Conservation (phyloP, 1,284 basidiomycete species). For the Leucoagaricus sp. region DNA sequence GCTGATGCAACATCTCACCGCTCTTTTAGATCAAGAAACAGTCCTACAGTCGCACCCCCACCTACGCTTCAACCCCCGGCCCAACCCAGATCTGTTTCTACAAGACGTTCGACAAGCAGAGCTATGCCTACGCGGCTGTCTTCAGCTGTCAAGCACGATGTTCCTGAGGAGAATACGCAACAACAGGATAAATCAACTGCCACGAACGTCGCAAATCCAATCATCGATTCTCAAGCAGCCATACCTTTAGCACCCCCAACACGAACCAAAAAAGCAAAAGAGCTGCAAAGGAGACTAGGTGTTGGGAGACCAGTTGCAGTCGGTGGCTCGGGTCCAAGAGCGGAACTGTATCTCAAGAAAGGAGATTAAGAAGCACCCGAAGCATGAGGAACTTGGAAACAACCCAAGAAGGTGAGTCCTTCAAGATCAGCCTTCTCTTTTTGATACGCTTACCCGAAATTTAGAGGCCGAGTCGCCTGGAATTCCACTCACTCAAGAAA, state of each 20-base stretch:
- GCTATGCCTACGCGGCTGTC: slow-evolving; percentile 36
- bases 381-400: slow-evolving; percentile 51
- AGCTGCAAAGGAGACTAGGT: slow-evolving; percentile 66
- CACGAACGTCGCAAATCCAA: slow-evolving; percentile 29
- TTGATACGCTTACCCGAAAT: slow-evolving; percentile 13
- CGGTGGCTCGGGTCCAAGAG: slow-evolving; percentile 63
- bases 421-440: slow-evolving; percentile 4
- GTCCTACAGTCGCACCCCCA: slow-evolving; percentile 27
- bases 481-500: not conserved
- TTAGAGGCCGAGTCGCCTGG: slow-evolving; percentile 28
- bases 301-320: slow-evolving; percentile 67
- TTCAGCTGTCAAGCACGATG: slow-evolving; percentile 43
- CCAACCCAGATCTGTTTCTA: slow-evolving; percentile 44
- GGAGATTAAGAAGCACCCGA: slow-evolving; percentile 50
- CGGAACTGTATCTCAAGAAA: slow-evolving; percentile 47
- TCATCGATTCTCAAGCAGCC: slow-evolving; percentile 16
- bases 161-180: slow-evolving; percentile 44
- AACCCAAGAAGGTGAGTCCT: slow-evolving; percentile 55
- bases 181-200: slow-evolving; percentile 39
- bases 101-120: slow-evolving; percentile 34
- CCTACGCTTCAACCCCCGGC: slow-evolving; percentile 28
- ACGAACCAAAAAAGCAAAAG: slow-evolving; percentile 68
- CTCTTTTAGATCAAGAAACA: slow-evolving; percentile 23
- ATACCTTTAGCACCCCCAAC: slow-evolving; percentile 23
- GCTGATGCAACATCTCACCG: not conserved